These are phyloP conservation scores for Lunularia cruciata DNA, from an alignment of 225 moss, liverwort and hornwort genomes.

Conservation along the genomic window DNA sequence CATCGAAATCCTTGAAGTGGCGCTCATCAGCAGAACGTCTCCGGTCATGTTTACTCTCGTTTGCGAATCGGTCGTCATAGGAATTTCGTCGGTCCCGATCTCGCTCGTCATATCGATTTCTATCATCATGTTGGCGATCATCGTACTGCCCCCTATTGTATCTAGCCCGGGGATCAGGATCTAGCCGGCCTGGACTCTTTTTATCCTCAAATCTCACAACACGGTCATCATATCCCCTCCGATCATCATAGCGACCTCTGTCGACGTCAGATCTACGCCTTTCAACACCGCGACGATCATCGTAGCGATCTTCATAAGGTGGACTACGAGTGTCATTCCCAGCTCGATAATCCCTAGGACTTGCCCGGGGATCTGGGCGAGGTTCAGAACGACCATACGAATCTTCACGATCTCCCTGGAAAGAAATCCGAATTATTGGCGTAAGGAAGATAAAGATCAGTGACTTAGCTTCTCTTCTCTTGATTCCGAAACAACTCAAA, in stretches of 20 bases:
- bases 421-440: too few relatives aligned
- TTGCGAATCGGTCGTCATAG: slow-evolving; percentile 72
- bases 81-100: slow-evolving; percentile 56
- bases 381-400: slow-evolving; percentile 53
- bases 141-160: slow-evolving; percentile 66
- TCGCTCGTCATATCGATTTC: slow-evolving; percentile 65
- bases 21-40: slow-evolving; percentile 61
- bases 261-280: slow-evolving; percentile 83
- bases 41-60: slow-evolving; percentile 55
- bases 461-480: background rate
- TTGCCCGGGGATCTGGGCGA: slow-evolving; percentile 31
- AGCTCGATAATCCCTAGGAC: slow-evolving; percentile 35
- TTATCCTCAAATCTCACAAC: slow-evolving; percentile 55
- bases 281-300: slow-evolving; percentile 53
- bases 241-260: slow-evolving; percentile 55
- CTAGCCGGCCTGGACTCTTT: slow-evolving; percentile 51
- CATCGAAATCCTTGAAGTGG: slow-evolving; percentile 67
- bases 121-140: slow-evolving; percentile 58
- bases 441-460: too few relatives aligned
- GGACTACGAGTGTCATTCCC: slow-evolving; percentile 59
- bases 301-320: slow-evolving; percentile 69
- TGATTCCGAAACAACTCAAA: background rate
- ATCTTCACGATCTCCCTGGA: slow-evolving; percentile 52
- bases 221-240: slow-evolving; percentile 40
- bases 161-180: slow-evolving; percentile 50